Conservation (phyloP, 768 basidiomycete genomes). For the Porphyrellus cyaneotinctus region DNA sequence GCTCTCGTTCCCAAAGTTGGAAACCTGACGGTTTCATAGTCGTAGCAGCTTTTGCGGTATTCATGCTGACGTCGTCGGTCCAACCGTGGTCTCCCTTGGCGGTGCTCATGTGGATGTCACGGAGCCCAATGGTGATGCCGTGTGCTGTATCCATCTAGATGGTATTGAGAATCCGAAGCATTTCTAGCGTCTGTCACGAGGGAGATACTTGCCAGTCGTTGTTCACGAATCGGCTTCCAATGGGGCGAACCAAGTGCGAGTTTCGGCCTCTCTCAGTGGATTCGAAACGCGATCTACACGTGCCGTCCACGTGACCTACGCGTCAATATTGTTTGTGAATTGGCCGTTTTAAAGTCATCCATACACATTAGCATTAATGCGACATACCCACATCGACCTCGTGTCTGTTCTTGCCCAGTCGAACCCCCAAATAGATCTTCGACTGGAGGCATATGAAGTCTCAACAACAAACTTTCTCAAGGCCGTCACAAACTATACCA, state of each 20-base stretch:
- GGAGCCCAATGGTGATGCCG: slow-evolving; percentile 43
- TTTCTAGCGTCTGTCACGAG: slow-evolving; percentile 15
- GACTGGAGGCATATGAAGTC: slow-evolving; percentile 54
- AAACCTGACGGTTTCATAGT: slow-evolving; percentile 53
- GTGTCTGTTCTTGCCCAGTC: slow-evolving; percentile 49
- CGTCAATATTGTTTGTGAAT: too few species aligned
- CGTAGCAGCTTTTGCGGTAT: slow-evolving; percentile 35
- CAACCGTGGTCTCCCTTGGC: slow-evolving; percentile 47
- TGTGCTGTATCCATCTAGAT: slow-evolving; percentile 81
- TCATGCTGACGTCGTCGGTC: slow-evolving; percentile 62
- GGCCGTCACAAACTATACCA: slow-evolving; percentile 69
- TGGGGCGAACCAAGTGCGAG: too few species aligned
- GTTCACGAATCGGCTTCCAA: too few species aligned
- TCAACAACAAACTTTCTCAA: slow-evolving; percentile 71
- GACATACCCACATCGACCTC: slow-evolving; percentile 56
- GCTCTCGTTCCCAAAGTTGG: slow-evolving; percentile 80
- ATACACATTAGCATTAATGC: too few species aligned
- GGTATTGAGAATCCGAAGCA: slow-evolving; percentile 27
- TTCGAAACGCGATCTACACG: slow-evolving; percentile 6
- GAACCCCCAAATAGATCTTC: slow-evolving; percentile 61
- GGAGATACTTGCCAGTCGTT: neutral
- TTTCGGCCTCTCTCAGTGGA: too few species aligned
- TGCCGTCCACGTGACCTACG: slow-evolving; percentile 25
- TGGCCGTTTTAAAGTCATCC: too few species aligned
- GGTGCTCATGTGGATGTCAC: slow-evolving; percentile 61